Percentiles rank a stretch among this genome's conserved stretches.
Evolutionary conservation across 2,329 filamentous ascomycete genomes (phyloP).

Genomic region (Paecilomyces sp.): DNA sequence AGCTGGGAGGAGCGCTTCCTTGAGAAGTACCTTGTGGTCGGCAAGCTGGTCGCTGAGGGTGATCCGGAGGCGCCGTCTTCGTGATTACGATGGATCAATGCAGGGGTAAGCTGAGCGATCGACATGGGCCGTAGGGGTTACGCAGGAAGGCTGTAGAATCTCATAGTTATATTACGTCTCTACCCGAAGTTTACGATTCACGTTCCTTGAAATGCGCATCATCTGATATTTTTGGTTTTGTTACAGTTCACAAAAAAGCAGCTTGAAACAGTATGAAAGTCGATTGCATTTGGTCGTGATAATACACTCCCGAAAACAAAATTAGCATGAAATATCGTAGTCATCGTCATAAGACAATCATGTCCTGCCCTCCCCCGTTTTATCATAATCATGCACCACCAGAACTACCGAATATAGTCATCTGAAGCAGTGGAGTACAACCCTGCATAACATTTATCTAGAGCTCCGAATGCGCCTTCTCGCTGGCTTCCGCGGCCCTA

Average conservation of each 20-base stretch:
- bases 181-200: background rate
- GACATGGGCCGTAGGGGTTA: too few species aligned
- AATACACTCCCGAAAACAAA: background rate
- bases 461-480: slow-evolving; percentile 23
- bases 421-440: background rate
- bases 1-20: slow-evolving; percentile 92
- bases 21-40: slow-evolving; percentile 94
- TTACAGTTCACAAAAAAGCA: background rate
- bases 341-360: background rate
- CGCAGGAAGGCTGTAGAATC: background rate
- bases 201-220: background rate
- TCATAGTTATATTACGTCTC: background rate
- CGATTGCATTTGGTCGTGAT: background rate
- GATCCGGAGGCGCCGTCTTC: slow-evolving; percentile 34
- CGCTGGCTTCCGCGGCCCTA: slow-evolving; percentile 47
- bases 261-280: background rate
- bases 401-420: background rate
- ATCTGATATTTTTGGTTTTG: background rate
- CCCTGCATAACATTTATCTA: slow-evolving; percentile 12
- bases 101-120: background rate
- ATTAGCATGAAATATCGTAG: background rate
- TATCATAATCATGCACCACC: background rate
- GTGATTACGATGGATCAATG: slow-evolving; percentile 1
- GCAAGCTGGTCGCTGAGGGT: slow-evolving; percentile 66
- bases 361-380: background rate